Evolutionary conservation across 495 filamentous ascomycete genomes (phyloP).

Genomic region (Penicillium egyptiacum): DNA sequence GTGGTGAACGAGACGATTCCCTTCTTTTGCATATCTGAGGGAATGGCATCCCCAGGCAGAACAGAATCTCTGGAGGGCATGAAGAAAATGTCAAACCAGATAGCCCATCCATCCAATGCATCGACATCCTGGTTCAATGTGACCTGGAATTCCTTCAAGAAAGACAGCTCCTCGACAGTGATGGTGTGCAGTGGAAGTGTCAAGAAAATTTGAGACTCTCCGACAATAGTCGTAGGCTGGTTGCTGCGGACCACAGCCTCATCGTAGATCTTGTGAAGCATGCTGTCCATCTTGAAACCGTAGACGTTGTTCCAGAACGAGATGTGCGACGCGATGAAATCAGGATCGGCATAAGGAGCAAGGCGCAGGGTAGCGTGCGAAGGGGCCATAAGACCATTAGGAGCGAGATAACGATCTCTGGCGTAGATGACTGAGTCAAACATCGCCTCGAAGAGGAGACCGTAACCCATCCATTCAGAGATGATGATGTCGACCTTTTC

Average conservation of each 20-base stretch:
- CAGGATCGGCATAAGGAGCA: conserved; percentile 81
- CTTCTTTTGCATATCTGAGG: conserved; percentile 47
- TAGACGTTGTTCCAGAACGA: conserved; percentile 71
- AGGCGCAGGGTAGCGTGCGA: conserved; percentile 85
- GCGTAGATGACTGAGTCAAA: conserved; percentile 90
- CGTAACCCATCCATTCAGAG: conserved; percentile 98
- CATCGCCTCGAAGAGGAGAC: conserved; percentile 92
- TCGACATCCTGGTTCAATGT: conserved; percentile 55
- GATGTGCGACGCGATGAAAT: conserved; percentile 65
- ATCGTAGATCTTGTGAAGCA: conserved; percentile 58
- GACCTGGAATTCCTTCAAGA: conserved; percentile 56
- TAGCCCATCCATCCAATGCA: conserved; percentile 57
- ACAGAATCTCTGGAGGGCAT: conserved; percentile 47
- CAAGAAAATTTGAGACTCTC: conserved; percentile 52
- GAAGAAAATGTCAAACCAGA: conserved; percentile 69
- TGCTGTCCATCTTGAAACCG: conserved; percentile 57
- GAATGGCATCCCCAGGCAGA: conserved; percentile 44
- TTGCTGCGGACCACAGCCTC: conserved; percentile 57
- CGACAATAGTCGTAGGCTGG: conserved; percentile 43
- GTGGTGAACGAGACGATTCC: conserved; percentile 54
- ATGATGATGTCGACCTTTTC: conserved; percentile 91
- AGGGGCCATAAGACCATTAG: conserved; percentile 82
- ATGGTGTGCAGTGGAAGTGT: conserved; percentile 57
- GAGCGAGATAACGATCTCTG: conserved; percentile 76
- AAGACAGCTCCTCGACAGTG: conserved; percentile 55